Base-by-base conservation (phyloP, 116 monocot genomes). In the Cymodocea nodosa region DNA sequence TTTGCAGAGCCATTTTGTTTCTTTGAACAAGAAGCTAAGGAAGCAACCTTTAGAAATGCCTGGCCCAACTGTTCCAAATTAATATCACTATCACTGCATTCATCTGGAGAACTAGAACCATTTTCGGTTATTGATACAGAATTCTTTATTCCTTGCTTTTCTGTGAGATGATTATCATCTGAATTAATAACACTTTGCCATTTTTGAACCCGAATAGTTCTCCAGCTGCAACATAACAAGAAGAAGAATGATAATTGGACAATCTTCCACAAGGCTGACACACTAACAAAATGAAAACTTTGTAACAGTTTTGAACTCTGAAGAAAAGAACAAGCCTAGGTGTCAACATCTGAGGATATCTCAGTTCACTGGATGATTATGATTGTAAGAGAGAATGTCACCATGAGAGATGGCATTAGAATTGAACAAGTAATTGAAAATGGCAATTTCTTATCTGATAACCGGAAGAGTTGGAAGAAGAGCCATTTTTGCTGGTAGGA, bases 181-280 rank as follows among this genome's bases (percentile, higher is more conserved):
- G 19, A 37, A 64, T 70, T 64, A 14, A 63, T 50, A 15, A 52
- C 72, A 54, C 55, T 35, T 51, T 50, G 52, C 73, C 70, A 76
- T 69, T 83, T 87, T 52, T 89, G 94, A 60, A 81, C 70, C 52
- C 94, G 85, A 69, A 94, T 76, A 78, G 73, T 81, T 57, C 79
- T 72, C 94, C 90, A 94, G 44, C 94, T 94, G 63, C 52, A 84
- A 51, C 44, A 72, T 6, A 62, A 52, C 2, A 62, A 15, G 1
- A 48, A 15, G 1, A 48, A 22, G 5, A 44, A 69, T 61, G 15
- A 35, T 30, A 34, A 61, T 15, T 61, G 36, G 11, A 35, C 18
- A 12, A 9, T 11, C n/a, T 61, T 15, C 15, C 17, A 10, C 23
- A 23, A 2, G 22, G 16, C 56, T 10, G 23, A 56, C 20, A 56